These are phyloP conservation scores for Fraxinus sp. DNA, from an alignment of 305 asterid species.

Conservation along the genomic window DNA sequence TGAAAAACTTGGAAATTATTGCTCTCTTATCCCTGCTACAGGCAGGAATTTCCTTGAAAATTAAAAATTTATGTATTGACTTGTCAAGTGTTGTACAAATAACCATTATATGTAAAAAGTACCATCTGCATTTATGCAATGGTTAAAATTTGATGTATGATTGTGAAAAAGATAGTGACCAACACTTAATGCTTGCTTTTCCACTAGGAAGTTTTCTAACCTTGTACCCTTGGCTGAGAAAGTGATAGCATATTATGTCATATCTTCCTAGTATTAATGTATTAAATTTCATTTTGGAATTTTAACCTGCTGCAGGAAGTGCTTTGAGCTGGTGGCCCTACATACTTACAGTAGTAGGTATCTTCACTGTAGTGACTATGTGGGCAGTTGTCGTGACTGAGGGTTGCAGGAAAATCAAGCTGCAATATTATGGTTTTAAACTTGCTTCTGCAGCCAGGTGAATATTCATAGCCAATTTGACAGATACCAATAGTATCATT, in stretches of 20 bases:
- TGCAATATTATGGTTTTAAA: conserved; percentile 95
- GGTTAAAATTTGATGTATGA: not conserved
- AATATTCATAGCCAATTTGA: conserved; percentile 16
- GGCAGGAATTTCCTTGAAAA: not conserved
- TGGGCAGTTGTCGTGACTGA: conserved; percentile 95
- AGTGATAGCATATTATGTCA: conserved; percentile 13
- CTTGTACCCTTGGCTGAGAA: not conserved
- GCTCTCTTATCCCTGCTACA: not conserved
- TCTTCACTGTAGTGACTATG: conserved; percentile 82
- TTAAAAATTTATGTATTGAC: not conserved
- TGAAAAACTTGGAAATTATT: not conserved
- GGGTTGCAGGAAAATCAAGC: conserved; percentile 95
- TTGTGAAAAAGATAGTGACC: not conserved
- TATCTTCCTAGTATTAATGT: conserved; percentile 13
- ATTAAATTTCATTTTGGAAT: conserved; percentile 13
- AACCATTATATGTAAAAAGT: not conserved
- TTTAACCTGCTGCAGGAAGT: conserved; percentile 59
- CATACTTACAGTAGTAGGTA: conserved; percentile 64
- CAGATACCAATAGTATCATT: not conserved
- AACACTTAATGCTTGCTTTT: not conserved
- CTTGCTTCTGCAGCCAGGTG: conserved; percentile 95
- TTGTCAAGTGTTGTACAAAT: not conserved
- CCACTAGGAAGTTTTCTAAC: not conserved
- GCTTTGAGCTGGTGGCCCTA: conserved; percentile 85
- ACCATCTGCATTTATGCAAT: not conserved